phyloP scores from a whole-genome alignment of 805 yeast species.

The Candida mattraensis region DNA sequence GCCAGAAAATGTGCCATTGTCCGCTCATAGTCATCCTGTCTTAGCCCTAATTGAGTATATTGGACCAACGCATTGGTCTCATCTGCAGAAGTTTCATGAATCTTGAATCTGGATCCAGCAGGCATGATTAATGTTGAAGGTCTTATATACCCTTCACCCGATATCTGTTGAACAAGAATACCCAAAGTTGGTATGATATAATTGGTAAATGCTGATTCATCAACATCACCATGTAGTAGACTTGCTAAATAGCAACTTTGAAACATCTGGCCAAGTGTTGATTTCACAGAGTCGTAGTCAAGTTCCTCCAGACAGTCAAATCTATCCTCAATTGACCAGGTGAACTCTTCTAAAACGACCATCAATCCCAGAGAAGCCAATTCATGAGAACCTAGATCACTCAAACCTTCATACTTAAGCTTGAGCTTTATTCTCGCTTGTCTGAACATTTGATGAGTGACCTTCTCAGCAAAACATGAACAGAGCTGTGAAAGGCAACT shows the following conservation, averaged over 20 bases:
- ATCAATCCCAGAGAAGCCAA: conserved; percentile 50
- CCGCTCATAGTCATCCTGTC: conserved; percentile 36
- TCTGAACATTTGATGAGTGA: conserved; percentile 40
- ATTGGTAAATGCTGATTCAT: conserved; percentile 2
- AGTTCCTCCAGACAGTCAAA: conserved; percentile 54
- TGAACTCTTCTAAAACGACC: conserved; percentile 53
- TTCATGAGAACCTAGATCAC: conserved; percentile 44
- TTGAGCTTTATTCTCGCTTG: conserved; percentile 49
- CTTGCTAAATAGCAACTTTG: conserved; percentile 36
- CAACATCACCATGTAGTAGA: conserved; percentile 52
- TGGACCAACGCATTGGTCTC: conserved; percentile 51
- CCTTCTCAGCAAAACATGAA: conserved; percentile 2
- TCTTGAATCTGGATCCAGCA: conserved; percentile 36
- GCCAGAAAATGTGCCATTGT: conserved; percentile 48
- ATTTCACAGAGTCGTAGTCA: conserved; percentile 36
- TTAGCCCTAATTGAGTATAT: conserved; percentile 57
- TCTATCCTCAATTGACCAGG: conserved; percentile 56
- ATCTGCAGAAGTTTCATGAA: conserved; percentile 43
- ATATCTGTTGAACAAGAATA: conserved; percentile 13
- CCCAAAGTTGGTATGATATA: conserved; percentile 13
- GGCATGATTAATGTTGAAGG: conserved; percentile 42
- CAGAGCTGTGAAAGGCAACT: conserved; percentile 31
- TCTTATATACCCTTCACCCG: conserved; percentile 11
- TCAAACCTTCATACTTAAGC: conserved; percentile 44
- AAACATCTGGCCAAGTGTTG: conserved; percentile 32